phyloP scores from a whole-genome alignment of 306 rosid species.

The Glycine latifolia region DNA sequence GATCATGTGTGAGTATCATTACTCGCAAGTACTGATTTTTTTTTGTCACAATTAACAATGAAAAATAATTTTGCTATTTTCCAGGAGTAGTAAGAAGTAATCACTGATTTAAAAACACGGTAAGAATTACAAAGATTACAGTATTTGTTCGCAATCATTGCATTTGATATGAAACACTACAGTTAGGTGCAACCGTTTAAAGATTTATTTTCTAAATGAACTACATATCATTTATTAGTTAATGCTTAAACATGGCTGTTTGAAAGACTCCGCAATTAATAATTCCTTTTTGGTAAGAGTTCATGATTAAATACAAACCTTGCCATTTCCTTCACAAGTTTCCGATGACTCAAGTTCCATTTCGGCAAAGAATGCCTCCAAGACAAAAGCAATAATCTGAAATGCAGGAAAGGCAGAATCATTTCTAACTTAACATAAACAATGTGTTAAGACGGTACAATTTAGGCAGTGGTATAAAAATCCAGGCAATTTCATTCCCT shows the following conservation, averaged over 20 bases:
- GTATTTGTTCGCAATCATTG: background rate
- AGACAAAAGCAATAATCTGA: constrained; percentile 95
- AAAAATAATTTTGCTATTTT: constrained; percentile 19
- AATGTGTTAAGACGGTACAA: constrained; percentile 1
- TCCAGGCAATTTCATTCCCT: constrained; percentile 15
- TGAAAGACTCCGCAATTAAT: constrained; percentile 23
- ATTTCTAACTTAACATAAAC: constrained; percentile 35
- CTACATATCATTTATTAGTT: constrained; percentile 26
- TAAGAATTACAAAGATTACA: constrained; percentile 6
- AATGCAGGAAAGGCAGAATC: constrained; percentile 47
- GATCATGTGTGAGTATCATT: background rate
- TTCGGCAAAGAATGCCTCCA: constrained; percentile 99
- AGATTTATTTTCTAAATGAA: constrained; percentile 6
- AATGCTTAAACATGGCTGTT: background rate
- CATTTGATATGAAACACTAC: constrained; percentile 34
- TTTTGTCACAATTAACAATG: background rate
- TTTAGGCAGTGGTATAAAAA: constrained; percentile 7
- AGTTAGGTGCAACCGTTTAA: constrained; percentile 22
- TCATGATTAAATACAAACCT: constrained; percentile 63
- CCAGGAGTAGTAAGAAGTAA: background rate
- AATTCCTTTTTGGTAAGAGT: constrained; percentile 27
- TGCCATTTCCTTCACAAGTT: constrained; percentile 53
- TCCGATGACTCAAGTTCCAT: constrained; percentile 80
- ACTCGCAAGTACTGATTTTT: background rate
- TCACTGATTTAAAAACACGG: background rate